Evolutionary conservation across 1,284 basidiomycete species (phyloP), one percentile per base, ranked within the genome.

Genomic region (Cryptococcus maquisensis): DNA sequence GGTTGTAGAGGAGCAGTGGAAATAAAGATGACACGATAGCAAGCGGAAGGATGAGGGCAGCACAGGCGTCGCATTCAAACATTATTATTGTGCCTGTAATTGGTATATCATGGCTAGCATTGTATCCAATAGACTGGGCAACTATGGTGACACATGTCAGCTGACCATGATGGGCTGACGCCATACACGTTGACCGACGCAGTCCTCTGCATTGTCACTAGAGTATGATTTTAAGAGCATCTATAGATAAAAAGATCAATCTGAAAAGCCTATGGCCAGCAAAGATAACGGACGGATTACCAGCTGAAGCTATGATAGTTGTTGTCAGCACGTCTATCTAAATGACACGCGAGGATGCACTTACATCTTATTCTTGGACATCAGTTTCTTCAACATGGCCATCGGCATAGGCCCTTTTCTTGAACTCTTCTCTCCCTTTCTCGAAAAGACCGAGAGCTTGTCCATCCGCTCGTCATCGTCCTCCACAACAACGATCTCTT

Each of bases 1-100:
- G 40, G 81, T 80, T 15, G 85, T 92, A 79, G 79, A 77, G 66
- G 88, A 90, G 77, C 76, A 59, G 24, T 74, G 72, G 72, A 40
- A 18, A 51, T 54, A 36, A 53, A 24, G 35, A 18, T 23, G n/a
- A 20, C 23, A 16, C 21, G 16, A 13, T 36, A 12, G 28, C 23
- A 26, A n/a, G 10, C 10, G 28, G 10, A 10, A 32, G 7, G 28
- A 32, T 32, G 5, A 32, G 28, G 2, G 28, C 6, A 32, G 28
- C 28, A 32, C 10, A 6, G 28, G 10, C 6, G 28, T 32, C 28
- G 28, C 28, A 32, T 32, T 32, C 28, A 32, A n/a, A 10, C 10
- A 32, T 23, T 18, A 23, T 6, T 23, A 42, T 23, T 13, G 18
- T 23, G n/a, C 13, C n/a, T 42, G 40, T n/a, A 42, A 42, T 23